A percentile compares a stretch with the other conserved stretches of the same genome.
Evolutionary conservation across 768 basidiomycete genomes (phyloP).

Genomic region (Leucogyrophana mollusca): DNA sequence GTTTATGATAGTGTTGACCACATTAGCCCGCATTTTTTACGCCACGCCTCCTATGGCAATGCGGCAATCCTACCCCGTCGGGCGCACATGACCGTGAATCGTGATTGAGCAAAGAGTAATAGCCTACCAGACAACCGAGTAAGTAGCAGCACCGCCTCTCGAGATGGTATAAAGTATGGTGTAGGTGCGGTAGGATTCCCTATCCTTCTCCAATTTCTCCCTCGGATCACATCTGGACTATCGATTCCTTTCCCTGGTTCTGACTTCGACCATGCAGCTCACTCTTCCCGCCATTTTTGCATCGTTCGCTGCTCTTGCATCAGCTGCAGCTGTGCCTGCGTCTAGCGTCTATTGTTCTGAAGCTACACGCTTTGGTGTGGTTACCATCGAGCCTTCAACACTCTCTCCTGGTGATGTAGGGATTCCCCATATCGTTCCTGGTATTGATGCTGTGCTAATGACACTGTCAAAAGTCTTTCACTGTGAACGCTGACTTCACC

Average conservation of each 20-base stretch:
- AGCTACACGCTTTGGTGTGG: slow-evolving; percentile 17
- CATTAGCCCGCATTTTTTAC: too few relatives aligned
- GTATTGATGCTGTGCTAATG: neutral
- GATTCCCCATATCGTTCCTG: neutral
- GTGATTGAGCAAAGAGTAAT: too few relatives aligned
- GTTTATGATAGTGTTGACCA: too few relatives aligned
- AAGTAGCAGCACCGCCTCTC: neutral
- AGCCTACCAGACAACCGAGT: too few relatives aligned
- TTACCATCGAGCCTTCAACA: slow-evolving; percentile 17
- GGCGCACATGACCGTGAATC: too few relatives aligned
- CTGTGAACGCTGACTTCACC: slow-evolving; percentile 20
- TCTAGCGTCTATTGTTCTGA: slow-evolving; percentile 20
- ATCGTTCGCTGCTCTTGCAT: slow-evolving; percentile 11
- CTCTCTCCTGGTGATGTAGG: slow-evolving; percentile 24
- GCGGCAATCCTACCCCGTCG: too few relatives aligned
- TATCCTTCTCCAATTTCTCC: too few relatives aligned
- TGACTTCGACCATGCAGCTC: slow-evolving; percentile 15
- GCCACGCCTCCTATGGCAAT: too few relatives aligned
- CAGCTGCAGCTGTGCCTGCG: slow-evolving; percentile 11
- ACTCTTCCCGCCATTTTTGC: slow-evolving; percentile 10
- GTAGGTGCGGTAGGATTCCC: neutral
- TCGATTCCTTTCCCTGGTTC: neutral
- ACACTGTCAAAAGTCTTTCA: slow-evolving; percentile 17
- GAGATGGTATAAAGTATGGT: slow-evolving; percentile 1
- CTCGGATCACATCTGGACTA: too few relatives aligned